Conservation (phyloP, 768 basidiomycete species). For the Pluteus cervinus region DNA sequence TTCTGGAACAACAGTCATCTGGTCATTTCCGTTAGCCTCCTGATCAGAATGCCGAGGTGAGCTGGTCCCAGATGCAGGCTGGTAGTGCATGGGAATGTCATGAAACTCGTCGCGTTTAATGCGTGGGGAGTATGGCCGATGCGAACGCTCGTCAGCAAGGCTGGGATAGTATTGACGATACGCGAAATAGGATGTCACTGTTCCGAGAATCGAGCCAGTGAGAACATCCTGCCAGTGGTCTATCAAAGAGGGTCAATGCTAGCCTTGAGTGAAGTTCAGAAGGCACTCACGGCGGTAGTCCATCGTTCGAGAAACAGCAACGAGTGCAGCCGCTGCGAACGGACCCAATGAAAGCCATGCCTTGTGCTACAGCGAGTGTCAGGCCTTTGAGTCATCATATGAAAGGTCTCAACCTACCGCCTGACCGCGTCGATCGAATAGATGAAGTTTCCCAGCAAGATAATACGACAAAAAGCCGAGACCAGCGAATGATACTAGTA, state of each 20-base stretch:
- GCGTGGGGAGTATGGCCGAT: slow-evolving; percentile 70
- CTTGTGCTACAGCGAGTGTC: slow-evolving; percentile 65
- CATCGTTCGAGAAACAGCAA: slow-evolving; percentile 86
- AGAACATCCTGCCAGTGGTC: slow-evolving; percentile 93
- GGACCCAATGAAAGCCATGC: slow-evolving; percentile 82
- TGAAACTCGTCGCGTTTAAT: slow-evolving; percentile 44
- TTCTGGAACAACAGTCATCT: no score
- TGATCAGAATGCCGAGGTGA: no score
- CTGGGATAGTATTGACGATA: slow-evolving; percentile 84
- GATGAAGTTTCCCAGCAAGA: slow-evolving; percentile 85
- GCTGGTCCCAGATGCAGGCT: no score
- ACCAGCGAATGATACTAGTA: slow-evolving; percentile 84
- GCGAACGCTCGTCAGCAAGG: slow-evolving; percentile 54
- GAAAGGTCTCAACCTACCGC: slow-evolving; percentile 43
- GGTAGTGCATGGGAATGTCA: no score
- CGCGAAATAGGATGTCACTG: slow-evolving; percentile 61
- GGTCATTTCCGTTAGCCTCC: no score
- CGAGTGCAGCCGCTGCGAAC: slow-evolving; percentile 67
- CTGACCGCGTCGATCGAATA: slow-evolving; percentile 80
- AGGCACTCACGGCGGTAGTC: slow-evolving; percentile 72
- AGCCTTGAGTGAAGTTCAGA: not conserved
- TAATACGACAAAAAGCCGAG: slow-evolving; percentile 87
- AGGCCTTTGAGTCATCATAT: no score
- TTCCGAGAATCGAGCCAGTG: slow-evolving; percentile 72
- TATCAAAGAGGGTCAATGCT: slow-evolving; percentile 21